phyloP scores from a whole-genome alignment of 345 rosid species.

The Sonneratia alba region DNA sequence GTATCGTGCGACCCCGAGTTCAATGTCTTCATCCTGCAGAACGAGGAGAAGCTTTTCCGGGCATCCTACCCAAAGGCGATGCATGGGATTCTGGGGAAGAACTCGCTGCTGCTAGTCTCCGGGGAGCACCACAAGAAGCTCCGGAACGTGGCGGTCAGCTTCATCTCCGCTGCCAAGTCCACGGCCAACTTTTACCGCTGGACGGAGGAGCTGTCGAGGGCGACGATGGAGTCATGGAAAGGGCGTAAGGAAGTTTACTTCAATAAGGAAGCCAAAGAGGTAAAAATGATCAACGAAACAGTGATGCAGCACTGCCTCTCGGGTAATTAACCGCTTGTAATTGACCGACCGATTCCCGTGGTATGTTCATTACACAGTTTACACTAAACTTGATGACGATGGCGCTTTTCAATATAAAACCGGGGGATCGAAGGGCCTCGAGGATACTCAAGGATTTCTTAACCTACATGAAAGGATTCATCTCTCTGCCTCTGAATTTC shows the following conservation, averaged over 20 bases:
- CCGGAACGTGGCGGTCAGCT: constrained; percentile 40
- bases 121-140: constrained; percentile 74
- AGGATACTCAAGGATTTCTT: constrained; percentile 49
- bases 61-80: constrained; percentile 64
- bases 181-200: constrained; percentile 30
- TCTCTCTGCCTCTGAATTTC: constrained; percentile 57
- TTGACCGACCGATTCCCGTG: neutral
- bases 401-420: constrained; percentile 54
- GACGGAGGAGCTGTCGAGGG: constrained; percentile 38
- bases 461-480: constrained; percentile 77
- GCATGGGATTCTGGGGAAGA: constrained; percentile 65
- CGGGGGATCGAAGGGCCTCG: constrained; percentile 43
- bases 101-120: constrained; percentile 41
- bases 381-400: constrained; percentile 60
- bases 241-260: constrained; percentile 31
- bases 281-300: neutral
- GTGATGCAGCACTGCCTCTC: too few species aligned
- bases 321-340: too few species aligned
- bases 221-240: constrained; percentile 66
- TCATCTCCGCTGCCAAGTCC: constrained; percentile 41
- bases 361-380: constrained; percentile 27
- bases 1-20: constrained; percentile 78
- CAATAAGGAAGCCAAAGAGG: constrained; percentile 50
- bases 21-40: constrained; percentile 72
- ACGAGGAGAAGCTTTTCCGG: constrained; percentile 63